phyloP scores from a whole-genome alignment of 2,329 filamentous ascomycete species.

The Alternaria panax region DNA sequence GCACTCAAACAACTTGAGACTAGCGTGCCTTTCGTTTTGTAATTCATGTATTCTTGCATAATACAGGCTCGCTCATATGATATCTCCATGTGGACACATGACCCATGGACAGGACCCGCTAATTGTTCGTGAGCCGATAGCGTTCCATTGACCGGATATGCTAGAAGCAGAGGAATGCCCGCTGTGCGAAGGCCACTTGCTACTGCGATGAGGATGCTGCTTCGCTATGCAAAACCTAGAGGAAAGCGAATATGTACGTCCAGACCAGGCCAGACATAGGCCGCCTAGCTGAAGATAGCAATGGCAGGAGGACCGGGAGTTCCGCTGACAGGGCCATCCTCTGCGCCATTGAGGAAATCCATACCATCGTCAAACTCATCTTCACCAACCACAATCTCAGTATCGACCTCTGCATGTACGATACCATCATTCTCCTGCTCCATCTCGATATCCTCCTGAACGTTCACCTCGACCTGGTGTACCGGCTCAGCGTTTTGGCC shows the following conservation, averaged over 20 bases:
- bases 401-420: background rate
- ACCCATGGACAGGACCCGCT: background rate
- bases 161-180: background rate
- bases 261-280: background rate
- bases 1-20: accelerated
- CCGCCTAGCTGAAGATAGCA: background rate
- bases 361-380: background rate
- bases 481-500: background rate
- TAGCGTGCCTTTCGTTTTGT: background rate
- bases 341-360: background rate
- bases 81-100: background rate
- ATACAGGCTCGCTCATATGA: no score
- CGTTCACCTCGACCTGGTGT: background rate
- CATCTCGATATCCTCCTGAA: background rate
- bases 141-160: background rate
- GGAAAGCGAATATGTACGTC: background rate
- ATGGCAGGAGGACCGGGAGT: background rate
- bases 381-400: background rate
- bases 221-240: background rate
- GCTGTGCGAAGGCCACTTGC: background rate
- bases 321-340: background rate
- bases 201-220: background rate
- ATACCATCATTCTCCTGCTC: background rate
- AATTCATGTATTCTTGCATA: background rate
- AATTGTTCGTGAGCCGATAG: background rate